Evolutionary conservation across 495 filamentous ascomycete genomes (phyloP), one percentile per base, ranked within the genome.

Genomic region (Aspergillus ostianus): DNA sequence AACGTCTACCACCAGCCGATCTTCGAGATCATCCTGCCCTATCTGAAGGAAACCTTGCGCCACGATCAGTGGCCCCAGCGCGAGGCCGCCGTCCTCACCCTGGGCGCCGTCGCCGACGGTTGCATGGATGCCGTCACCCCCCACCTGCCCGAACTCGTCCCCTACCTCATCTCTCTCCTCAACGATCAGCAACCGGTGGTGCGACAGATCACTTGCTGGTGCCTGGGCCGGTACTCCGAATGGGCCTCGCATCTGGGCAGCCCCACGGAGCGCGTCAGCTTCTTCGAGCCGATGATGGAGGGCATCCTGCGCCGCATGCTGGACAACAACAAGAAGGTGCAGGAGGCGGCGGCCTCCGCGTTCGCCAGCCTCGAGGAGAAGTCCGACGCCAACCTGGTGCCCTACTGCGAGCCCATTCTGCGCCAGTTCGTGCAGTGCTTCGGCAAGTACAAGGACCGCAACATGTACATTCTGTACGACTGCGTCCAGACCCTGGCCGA

Each of bases 381-480:
- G 70, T 91, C 94, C 0, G 89, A 90, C 29, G 85, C 85, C 54
- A 78, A 85, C 61, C 71, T 99, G 58, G 85, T 86, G 55, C 89
- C 89, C 6, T 98, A 95, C 75, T 93, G 90, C 69, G 82, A 87
- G 51, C 90, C 91, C 29, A 99, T 99, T 64, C 85, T 98, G 52
- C 86, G 84, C 47, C 95, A 98, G 71, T 98, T 92, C 67, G 93
- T 96, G 46, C 77, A 83, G 59, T 98, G 95, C 72, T 98, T 99
- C 76, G 81, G 74, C 26, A 90, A 88, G 72, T 99, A 98, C 84
- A 97, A 99, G 80, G 93, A 98, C 71, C 86, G 91, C 53, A 99
- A 99, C 78, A 97, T 97, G 86, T 97, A 93, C 77, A 92, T 98
- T 58, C 85, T 99, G 41, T 99, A 99, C 75, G 95, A 98, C 77